A percentile compares a stretch with the other conserved stretches of the same genome.
These are phyloP conservation scores for Linnemannia exigua DNA, from an alignment of 192 early-diverging fungal genomes.

Conservation along the genomic window DNA sequence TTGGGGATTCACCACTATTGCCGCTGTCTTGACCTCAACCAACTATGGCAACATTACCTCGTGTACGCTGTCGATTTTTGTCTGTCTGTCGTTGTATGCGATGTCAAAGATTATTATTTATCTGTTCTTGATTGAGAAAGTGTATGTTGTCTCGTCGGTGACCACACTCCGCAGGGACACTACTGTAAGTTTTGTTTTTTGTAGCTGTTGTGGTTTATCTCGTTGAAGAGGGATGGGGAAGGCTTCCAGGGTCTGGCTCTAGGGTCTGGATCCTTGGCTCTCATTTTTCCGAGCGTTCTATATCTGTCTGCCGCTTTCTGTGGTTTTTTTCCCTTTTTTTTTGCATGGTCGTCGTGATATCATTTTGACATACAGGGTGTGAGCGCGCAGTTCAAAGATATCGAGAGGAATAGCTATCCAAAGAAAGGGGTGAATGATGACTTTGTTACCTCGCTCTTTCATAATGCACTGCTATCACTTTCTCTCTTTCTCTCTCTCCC, in stretches of 20 bases:
- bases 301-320: not conserved
- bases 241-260: not conserved
- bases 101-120: constrained; percentile 57
- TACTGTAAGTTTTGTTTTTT: constrained; percentile 29
- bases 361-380: no score
- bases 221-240: not conserved
- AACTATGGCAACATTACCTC: constrained; percentile 61
- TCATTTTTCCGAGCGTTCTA: not conserved
- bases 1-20: constrained; percentile 60
- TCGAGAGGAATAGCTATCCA: no score
- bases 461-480: no score
- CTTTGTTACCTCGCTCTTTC: no score
- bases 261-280: not conserved
- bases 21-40: constrained; percentile 58
- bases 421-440: no score
- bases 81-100: constrained; percentile 57
- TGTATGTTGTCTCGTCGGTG: constrained; percentile 32
- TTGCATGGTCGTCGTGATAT: no score
- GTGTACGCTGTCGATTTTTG: constrained; percentile 54
- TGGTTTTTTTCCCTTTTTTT: not conserved
- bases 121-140: constrained; percentile 64
- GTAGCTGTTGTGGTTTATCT: not conserved
- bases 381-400: no score
- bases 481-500: no score
- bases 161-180: constrained; percentile 20